These are phyloP conservation scores for Nakaseomyces nivariensis DNA, from an alignment of 1,139 yeast genomes.

Conservation along the genomic window DNA sequence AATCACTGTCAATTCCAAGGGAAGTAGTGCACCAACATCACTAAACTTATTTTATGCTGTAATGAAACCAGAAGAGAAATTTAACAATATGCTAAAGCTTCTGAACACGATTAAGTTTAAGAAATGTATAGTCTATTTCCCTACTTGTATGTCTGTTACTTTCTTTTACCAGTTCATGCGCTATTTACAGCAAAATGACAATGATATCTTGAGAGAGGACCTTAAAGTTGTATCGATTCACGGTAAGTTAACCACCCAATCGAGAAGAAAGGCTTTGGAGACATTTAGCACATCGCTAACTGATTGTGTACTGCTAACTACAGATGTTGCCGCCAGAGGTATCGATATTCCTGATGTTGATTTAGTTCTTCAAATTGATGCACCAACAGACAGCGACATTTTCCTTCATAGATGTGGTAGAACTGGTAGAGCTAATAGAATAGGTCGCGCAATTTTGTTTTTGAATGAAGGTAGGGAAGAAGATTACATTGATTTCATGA, in stretches of 20 bases:
- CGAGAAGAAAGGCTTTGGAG: constrained; percentile 62
- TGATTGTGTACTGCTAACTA: constrained; percentile 61
- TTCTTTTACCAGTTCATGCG: constrained; percentile 56
- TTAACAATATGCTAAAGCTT: constrained; percentile 48
- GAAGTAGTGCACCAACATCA: constrained; percentile 44
- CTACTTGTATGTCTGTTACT: constrained; percentile 80
- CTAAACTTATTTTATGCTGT: constrained; percentile 55
- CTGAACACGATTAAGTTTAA: constrained; percentile 48
- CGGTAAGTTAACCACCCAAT: constrained; percentile 70
- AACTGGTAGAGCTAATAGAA: constrained; percentile 82
- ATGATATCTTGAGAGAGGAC: constrained; percentile 18
- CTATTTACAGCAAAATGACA: constrained; percentile 20
- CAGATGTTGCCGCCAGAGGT: constrained; percentile 90
- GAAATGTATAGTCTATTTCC: constrained; percentile 78
- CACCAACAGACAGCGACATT: constrained; percentile 84
- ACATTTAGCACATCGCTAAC: constrained; percentile 41
- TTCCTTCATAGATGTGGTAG: constrained; percentile 87
- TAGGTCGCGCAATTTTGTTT: constrained; percentile 70
- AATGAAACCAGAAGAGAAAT: constrained; percentile 50
- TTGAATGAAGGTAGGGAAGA: constrained; percentile 67
- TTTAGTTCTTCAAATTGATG: constrained; percentile 75
- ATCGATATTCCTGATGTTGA: constrained; percentile 90
- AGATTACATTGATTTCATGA: constrained; percentile 72
- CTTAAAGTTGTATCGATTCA: constrained; percentile 59
- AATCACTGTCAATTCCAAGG: constrained; percentile 54